Evolutionary conservation across 2,329 filamentous ascomycete genomes (phyloP), one percentile per base, ranked within the genome.

Genomic region (Aspergillus eucalypticola): DNA sequence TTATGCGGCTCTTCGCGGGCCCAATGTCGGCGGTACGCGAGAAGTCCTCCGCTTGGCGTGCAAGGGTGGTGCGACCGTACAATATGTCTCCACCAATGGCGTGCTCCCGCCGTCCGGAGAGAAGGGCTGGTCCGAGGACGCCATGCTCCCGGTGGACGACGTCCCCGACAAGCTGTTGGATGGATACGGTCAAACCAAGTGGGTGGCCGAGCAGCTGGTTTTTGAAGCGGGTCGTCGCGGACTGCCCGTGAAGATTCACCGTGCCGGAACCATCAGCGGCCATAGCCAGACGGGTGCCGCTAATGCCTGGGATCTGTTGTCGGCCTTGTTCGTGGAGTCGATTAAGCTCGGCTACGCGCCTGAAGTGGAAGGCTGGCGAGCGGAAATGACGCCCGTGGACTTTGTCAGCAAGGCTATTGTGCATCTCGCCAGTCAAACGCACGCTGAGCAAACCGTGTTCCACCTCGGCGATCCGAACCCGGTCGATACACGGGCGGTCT

Each of bases 301-400:
- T 0, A 94, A 94, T 67, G 86, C 89, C 0, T 93, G 88, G 79
- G 90, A 94, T 81, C 77, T 94, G 19, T 79, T 94, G 49, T 91
- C 88, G 55, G 90, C 90, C 0, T 73, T 94, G 58, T 83, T 93
- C 25, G 88, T 92, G 1, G 90, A 93, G 71, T 92, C 90, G 0
- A 82, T 93, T 39, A 86, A 89, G 55, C 81, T 93, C 3, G 90
- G 90, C 5, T 84, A 85, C 65, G 85, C 85, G 1, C 90, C 90
- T 0, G 83, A 90, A 56, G 86, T 92, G 3, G 82, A 88, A 53
- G 87, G 87, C 44, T 94, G 90, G 90, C 85, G 88, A 53, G 85
- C 89, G 1, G 90, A 94, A 76, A 93, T 93, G 90, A 92, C 90
- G 0, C 90, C 90, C 0, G 90, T 92, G 13, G 90, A 94, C 74